Evolutionary conservation across 257 asterid genomes (phyloP), one percentile per base, ranked within the genome.

Genomic region (Galeopsis tetrahit): DNA sequence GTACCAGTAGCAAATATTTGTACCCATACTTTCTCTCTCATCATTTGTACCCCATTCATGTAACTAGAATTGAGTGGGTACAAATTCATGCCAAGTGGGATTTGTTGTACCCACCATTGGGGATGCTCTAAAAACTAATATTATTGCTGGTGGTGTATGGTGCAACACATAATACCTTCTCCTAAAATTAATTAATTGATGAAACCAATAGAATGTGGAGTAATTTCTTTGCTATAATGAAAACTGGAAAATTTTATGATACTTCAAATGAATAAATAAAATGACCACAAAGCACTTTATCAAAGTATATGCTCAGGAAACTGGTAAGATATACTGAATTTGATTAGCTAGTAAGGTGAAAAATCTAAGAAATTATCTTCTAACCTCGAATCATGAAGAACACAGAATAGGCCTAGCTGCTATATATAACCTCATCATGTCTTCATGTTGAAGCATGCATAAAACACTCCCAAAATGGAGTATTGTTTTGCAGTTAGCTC

Each of bases 401-500:
- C 48, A 35, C 4, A 36, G 64, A 63, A 49, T 44, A 43, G 68
- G 31, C 61, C 59, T 53, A n/a, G 56, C 75, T 15, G n/a, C 15
- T 44, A 17, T 32, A n/a, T 33, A 56, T 8, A 49, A 34, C 55
- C 59, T 28, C 44, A 3, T 17, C 32, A 6, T 53, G 11, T 15
- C 60, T 53, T 55, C 36, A 9, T 21, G n/a, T 21, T 21, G 28
- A 21, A 21, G 52, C 10, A 6, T 6, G 42, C 28, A 21, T 21
- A 38, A 46, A 46, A 46, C 53, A 11, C 53, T 13, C 53, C 15
- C 11, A n/a, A n/a, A 33, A 73, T 10, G 43, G 38, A 66, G 35
- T 56, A 74, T 34, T 62, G 66, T 7, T 61, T 52, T 15, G 44
- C 81, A 28, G 57, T 64, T 34, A 33, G 53, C 64, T 73, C 69